These are phyloP conservation scores for Polyporus tsugae DNA, from an alignment of 1,284 basidiomycete genomes.

Conservation along the genomic window DNA sequence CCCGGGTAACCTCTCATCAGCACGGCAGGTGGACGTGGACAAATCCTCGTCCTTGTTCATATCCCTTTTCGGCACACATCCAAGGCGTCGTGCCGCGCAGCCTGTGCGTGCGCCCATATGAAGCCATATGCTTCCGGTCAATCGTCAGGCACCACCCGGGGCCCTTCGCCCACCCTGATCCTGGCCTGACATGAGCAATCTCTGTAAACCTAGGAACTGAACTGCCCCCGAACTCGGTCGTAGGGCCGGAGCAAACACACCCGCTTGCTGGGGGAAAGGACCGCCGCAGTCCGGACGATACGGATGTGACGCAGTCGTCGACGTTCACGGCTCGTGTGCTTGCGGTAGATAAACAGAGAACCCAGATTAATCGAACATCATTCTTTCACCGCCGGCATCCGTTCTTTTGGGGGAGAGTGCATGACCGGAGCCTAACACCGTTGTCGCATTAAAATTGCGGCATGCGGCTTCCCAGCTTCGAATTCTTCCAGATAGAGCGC, in stretches of 20 bases:
- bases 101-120: slow-evolving; percentile 21
- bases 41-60: slow-evolving; percentile 10
- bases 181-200: slow-evolving; percentile 20
- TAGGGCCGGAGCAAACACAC: slow-evolving; percentile 5
- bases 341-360: slow-evolving; percentile 2
- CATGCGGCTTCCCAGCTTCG: slow-evolving; percentile 27
- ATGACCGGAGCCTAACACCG: slow-evolving; percentile 27
- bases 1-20: slow-evolving; percentile 13
- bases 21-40: background rate
- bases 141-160: slow-evolving; percentile 32
- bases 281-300: background rate
- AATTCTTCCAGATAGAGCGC: slow-evolving; percentile 17
- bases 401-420: slow-evolving; percentile 12
- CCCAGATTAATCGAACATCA: slow-evolving; percentile 2
- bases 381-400: slow-evolving; percentile 31
- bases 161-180: slow-evolving; percentile 23
- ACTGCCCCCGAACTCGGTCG: slow-evolving; percentile 14
- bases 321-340: background rate
- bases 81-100: slow-evolving; percentile 26
- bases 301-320: background rate
- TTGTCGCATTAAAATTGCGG: slow-evolving; percentile 23
- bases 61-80: slow-evolving; percentile 19
- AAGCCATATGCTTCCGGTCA: slow-evolving; percentile 33
- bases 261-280: slow-evolving; percentile 14
- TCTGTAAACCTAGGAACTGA: slow-evolving; percentile 25